Base-by-base conservation (phyloP, 495 filamentous ascomycete species). In the Trichocladium antarcticum region DNA sequence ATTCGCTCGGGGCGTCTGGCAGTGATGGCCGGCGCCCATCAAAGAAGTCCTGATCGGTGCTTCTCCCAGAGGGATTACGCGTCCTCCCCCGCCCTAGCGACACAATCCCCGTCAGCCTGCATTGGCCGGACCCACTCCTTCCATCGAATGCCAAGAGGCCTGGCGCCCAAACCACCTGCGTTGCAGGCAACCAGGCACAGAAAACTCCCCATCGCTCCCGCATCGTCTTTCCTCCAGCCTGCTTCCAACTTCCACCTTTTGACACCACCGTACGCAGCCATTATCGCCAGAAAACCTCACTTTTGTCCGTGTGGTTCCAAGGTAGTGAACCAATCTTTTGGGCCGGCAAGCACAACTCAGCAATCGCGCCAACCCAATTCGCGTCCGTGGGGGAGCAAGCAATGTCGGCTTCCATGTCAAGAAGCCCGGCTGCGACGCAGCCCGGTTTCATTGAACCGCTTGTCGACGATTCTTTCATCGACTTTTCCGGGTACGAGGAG, bases 401-500 rank as follows among this genome's bases (percentile, higher is more conserved):
- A 32, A 11, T 3, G 5, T 11, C 3, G 31, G 7, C 5, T 2
- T 14, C 31, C 9, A 32, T 58, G 42, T 59, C 61, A 20, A 60
- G 55, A 35, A 54, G 48, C 32, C 43, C 51, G 32, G 40, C 53
- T 45, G 55, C 49, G 21, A 37, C 37, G 46, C 49, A 57, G 45
- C 50, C 48, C 28, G 47, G 49, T 37, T 31, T 45, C 16, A 32
- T 50, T 37, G 40, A 58, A 45, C 10, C 32, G 36, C 32, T 42
- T 20, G 29, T 61, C 54, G 65, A n/a, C n/a, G n/a, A 72, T 47
- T 56, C 67, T 37, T 51, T 74, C 17, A 54, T 75, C 49, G 73
- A 76, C 50, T 68, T 73, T 45, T 57, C 67, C 39, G 68, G 71
- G 38, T 76, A 73, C 56, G 72, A 75, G 37, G 56, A 55, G 31